Evolutionary conservation across 2,329 filamentous ascomycete species (phyloP).

Genomic region (Diaporthe australafricana): DNA sequence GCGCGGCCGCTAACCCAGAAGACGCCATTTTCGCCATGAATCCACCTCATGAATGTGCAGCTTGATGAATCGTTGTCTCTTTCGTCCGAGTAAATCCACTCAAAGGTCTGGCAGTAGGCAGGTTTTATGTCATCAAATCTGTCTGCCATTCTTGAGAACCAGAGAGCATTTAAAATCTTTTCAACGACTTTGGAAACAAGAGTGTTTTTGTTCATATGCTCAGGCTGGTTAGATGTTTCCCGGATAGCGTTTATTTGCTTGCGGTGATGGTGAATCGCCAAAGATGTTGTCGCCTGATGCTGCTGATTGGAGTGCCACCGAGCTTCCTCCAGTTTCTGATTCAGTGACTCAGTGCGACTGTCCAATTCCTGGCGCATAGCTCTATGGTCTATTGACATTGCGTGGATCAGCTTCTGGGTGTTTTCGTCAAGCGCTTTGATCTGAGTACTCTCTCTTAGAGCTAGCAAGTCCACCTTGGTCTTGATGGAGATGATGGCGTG

Average conservation of each 20-base stretch:
- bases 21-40: not conserved
- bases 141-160: not conserved
- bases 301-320: not conserved
- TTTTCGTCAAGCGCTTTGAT: no score
- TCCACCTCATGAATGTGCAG: not conserved
- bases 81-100: not conserved
- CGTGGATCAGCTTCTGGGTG: no score
- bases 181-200: not conserved
- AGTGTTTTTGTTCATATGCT: not conserved
- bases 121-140: not conserved
- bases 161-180: not conserved
- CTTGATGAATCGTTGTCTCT: not conserved
- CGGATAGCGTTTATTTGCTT: not conserved
- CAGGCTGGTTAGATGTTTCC: not conserved
- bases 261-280: not conserved
- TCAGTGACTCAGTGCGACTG: no score
- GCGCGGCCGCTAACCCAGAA: slow-evolving; percentile 1
- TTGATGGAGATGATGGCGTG: not conserved
- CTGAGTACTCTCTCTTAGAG: no score
- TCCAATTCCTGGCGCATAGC: no score
- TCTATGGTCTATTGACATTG: no score
- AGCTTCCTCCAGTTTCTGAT: not conserved
- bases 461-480: not conserved
- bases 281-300: not conserved
- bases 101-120: not conserved